These are phyloP conservation scores for Asterochloris sp. DNA, from an alignment of 139 green algal genomes.

Conservation along the genomic window DNA sequence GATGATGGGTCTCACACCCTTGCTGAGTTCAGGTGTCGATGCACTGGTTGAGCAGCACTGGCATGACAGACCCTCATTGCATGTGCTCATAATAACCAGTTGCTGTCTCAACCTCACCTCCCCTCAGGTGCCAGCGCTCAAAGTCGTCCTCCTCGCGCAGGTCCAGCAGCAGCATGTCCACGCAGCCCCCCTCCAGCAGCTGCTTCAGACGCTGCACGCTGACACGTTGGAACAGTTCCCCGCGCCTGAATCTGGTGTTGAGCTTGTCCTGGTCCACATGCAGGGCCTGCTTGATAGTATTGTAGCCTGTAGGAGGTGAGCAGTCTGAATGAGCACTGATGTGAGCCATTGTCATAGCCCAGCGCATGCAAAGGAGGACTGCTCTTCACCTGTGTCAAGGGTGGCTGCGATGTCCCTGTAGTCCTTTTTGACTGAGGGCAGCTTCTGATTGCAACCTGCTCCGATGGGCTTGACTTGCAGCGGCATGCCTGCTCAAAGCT, in stretches of 20 bases:
- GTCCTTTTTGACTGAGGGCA: background rate
- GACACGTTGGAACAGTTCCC: too few relatives aligned
- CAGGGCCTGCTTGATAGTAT: background rate
- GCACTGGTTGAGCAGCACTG: background rate
- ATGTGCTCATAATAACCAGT: background rate
- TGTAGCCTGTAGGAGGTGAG: background rate
- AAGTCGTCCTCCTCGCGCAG: constrained; percentile 13
- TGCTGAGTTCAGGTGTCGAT: background rate
- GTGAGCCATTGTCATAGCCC: too few relatives aligned
- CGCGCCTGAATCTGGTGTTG: background rate
- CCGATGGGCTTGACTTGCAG: too few relatives aligned
- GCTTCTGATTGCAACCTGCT: background rate
- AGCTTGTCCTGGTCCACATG: background rate
- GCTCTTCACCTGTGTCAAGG: too few relatives aligned
- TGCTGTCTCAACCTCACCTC: background rate
- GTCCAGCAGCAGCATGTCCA: constrained; percentile 11
- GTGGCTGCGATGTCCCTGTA: too few relatives aligned
- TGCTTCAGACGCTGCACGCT: too few relatives aligned
- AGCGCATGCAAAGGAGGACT: too few relatives aligned
- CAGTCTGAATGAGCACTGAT: too few relatives aligned
- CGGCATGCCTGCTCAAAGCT: too few relatives aligned
- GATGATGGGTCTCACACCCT: background rate
- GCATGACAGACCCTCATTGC: background rate
- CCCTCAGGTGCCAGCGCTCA: background rate
- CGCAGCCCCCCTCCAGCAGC: background rate